Percentiles rank a stretch among this genome's conserved stretches.
Evolutionary conservation across 805 yeast species (phyloP).

Genomic region (Ogataea trehalophila): DNA sequence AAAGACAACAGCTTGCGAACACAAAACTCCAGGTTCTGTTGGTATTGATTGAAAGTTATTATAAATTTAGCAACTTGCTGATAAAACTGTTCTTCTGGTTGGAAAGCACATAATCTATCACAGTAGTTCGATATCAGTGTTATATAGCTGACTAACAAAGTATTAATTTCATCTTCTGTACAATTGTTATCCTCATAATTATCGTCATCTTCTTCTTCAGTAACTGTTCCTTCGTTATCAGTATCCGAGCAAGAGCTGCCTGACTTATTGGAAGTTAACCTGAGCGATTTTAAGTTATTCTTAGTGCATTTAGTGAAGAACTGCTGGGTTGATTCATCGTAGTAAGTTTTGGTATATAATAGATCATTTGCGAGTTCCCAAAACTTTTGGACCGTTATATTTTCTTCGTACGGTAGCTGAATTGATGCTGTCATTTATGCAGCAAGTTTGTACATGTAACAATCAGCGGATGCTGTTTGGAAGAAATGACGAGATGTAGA

Average conservation of each 20-base stretch:
- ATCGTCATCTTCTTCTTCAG: slow-evolving; percentile 2
- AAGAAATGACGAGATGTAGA: too few relatives aligned
- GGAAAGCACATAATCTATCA: slow-evolving; percentile 14
- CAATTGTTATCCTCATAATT: slow-evolving; percentile 11
- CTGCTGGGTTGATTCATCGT: slow-evolving; percentile 19
- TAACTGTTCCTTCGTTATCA: not conserved
- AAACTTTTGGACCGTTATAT: slow-evolving; percentile 24
- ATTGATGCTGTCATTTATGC: slow-evolving; percentile 5
- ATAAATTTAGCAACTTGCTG: slow-evolving; percentile 24
- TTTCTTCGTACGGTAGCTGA: slow-evolving; percentile 20
- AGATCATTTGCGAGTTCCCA: slow-evolving; percentile 31
- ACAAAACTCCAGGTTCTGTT: slow-evolving; percentile 38
- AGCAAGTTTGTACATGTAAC: not conserved
- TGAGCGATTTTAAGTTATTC: slow-evolving; percentile 1
- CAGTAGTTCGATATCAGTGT: slow-evolving; percentile 28
- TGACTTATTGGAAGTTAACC: slow-evolving; percentile 3
- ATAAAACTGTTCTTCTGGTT: slow-evolving; percentile 24
- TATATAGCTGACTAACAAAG: slow-evolving; percentile 30
- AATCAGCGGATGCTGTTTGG: too few relatives aligned
- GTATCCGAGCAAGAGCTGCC: not conserved
- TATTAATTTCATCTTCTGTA: slow-evolving; percentile 29
- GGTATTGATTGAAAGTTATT: slow-evolving; percentile 27
- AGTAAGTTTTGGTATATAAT: slow-evolving; percentile 24
- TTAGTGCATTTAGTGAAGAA: slow-evolving; percentile 19
- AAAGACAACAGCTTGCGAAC: slow-evolving; percentile 45